These are phyloP conservation scores for Monosporascus ibericus DNA, from an alignment of 2,329 filamentous ascomycete species.

Conservation along the genomic window DNA sequence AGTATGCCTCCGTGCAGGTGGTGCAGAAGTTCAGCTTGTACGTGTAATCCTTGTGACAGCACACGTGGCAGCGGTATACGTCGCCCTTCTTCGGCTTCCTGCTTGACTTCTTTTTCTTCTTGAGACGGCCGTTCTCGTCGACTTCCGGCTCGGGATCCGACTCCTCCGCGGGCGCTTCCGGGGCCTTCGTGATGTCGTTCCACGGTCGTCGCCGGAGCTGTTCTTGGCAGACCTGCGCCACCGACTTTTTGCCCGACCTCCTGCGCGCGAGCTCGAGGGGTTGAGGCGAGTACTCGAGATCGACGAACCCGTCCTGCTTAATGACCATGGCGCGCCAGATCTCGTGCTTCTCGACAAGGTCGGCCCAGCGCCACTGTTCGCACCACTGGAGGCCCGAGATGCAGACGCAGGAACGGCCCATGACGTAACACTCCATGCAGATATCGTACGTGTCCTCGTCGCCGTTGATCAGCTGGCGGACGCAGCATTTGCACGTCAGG, in stretches of 20 bases:
- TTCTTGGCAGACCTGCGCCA: conserved; percentile 92
- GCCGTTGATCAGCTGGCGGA: conserved; percentile 58
- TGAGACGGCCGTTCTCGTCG: conserved; percentile 58
- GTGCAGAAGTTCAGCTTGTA: conserved; percentile 84
- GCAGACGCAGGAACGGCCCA: conserved; percentile 89
- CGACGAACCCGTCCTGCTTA: conserved; percentile 61
- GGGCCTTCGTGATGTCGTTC: conserved; percentile 68
- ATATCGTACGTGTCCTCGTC: conserved; percentile 86
- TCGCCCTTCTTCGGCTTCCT: conserved; percentile 49
- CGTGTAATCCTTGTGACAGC: conserved; percentile 68
- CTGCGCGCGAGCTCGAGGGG: conserved; percentile 65
- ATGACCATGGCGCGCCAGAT: conserved; percentile 76
- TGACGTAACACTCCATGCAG: conserved; percentile 97
- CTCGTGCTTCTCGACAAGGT: conserved; percentile 73
- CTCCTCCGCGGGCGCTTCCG: conserved; percentile 22
- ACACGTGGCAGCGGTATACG: conserved; percentile 69
- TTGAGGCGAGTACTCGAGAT: conserved; percentile 59
- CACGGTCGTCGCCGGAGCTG: conserved; percentile 75
- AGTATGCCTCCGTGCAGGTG: conserved; percentile 72
- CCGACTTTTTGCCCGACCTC: conserved; percentile 64
- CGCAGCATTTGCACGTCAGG: conserved; percentile 82
- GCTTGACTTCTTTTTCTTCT: conserved; percentile 58
- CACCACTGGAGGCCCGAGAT: conserved; percentile 83
- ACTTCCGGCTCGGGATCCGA: conserved; percentile 44
- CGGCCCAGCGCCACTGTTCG: conserved; percentile 85